Evolutionary conservation across 2,329 filamentous ascomycete species (phyloP).

Genomic region (Colletotrichum sidae): DNA sequence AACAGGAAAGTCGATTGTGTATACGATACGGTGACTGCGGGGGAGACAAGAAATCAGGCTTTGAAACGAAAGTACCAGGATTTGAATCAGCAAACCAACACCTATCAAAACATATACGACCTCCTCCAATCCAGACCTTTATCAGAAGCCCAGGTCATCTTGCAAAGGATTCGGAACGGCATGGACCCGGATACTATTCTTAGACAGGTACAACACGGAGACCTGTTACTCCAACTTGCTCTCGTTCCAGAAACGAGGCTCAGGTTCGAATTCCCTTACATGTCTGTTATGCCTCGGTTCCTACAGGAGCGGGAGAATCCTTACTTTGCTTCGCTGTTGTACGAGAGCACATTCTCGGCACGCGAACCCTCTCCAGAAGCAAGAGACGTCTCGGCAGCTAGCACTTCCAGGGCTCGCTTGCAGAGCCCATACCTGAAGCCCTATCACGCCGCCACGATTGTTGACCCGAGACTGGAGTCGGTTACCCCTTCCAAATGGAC

Average conservation of each 20-base stretch:
- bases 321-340: conserved; percentile 44
- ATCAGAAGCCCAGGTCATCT: conserved; percentile 47
- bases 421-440: conserved; percentile 48
- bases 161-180: conserved; percentile 49
- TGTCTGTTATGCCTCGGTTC: conserved; percentile 39
- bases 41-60: background rate
- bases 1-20: too few species aligned
- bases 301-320: conserved; percentile 41
- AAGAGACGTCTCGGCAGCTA: background rate
- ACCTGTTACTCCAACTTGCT: conserved; percentile 51
- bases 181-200: conserved; percentile 46
- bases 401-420: background rate
- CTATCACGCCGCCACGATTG: conserved; percentile 48
- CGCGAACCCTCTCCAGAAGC: background rate
- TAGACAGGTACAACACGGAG: conserved; percentile 49
- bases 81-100: background rate
- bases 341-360: conserved; percentile 38
- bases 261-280: conserved; percentile 54
- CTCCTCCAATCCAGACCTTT: background rate
- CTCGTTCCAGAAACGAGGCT: conserved; percentile 50
- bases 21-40: background rate
- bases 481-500: conserved; percentile 44
- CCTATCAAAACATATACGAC: background rate
- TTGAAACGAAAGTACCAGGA: background rate
- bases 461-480: conserved; percentile 47